phyloP scores from a whole-genome alignment of 352 stramenopile genomes.

The Phytopythium cucurbitacearum region DNA sequence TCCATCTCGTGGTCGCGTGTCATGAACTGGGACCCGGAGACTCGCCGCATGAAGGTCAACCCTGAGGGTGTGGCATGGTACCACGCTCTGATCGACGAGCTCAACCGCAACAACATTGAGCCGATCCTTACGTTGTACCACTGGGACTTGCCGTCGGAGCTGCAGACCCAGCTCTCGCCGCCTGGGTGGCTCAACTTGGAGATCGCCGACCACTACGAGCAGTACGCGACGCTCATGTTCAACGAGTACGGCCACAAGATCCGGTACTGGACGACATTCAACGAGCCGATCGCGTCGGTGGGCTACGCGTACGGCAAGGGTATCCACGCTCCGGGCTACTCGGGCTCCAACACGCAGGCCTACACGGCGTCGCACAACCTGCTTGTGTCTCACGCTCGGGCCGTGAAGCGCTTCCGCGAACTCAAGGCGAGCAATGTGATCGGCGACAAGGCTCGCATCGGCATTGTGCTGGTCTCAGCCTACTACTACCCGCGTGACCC shows the following conservation, averaged over 20 bases:
- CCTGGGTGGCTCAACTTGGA: slow-evolving; percentile 10
- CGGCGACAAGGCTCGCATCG: slow-evolving; percentile 68
- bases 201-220: slow-evolving; percentile 64
- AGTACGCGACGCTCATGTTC: slow-evolving; percentile 91
- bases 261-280: slow-evolving; percentile 93
- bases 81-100: slow-evolving; percentile 18
- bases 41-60: slow-evolving; percentile 15
- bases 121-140: slow-evolving; percentile 24
- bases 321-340: slow-evolving; percentile 26
- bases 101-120: slow-evolving; percentile 12
- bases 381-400: slow-evolving; percentile 85
- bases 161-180: slow-evolving; percentile 28
- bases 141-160: slow-evolving; percentile 14
- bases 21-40: slow-evolving; percentile 22
- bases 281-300: slow-evolving; percentile 87
- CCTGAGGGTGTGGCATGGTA: slow-evolving; percentile 21
- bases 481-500: slow-evolving; percentile 70
- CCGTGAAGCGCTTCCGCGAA: slow-evolving; percentile 78
- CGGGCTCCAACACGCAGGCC: slow-evolving; percentile 23
- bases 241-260: slow-evolving; percentile 87
- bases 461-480: slow-evolving; percentile 90
- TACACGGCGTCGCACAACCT: slow-evolving; percentile 81
- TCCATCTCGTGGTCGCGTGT: slow-evolving; percentile 33
- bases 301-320: slow-evolving; percentile 86
- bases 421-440: slow-evolving; percentile 44